These are phyloP conservation scores for Funneliformis geosporum DNA, from an alignment of 192 early-diverging fungal genomes.

Conservation along the genomic window DNA sequence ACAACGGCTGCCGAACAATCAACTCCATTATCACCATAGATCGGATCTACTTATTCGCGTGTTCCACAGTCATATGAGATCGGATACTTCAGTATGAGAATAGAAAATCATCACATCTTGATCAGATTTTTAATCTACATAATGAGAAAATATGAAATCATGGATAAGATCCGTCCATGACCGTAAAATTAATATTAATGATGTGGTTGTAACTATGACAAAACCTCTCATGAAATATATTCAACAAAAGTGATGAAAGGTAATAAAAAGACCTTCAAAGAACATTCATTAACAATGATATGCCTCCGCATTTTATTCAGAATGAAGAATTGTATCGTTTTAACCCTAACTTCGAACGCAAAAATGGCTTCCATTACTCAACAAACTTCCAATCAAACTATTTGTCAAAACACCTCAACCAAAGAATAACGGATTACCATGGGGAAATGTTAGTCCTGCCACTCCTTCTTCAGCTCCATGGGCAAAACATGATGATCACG, in stretches of 20 bases:
- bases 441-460: slow-evolving; percentile 5
- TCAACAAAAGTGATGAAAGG: neutral
- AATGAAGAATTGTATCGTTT: slow-evolving; percentile 11
- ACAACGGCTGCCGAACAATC: slow-evolving; percentile 14
- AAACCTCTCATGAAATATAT: neutral
- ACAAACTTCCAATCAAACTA: neutral
- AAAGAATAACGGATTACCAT: slow-evolving; percentile 1
- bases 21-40: slow-evolving; percentile 36
- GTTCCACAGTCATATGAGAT: slow-evolving; percentile 41
- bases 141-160: slow-evolving; percentile 38
- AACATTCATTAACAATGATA: neutral
- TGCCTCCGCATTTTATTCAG: neutral
- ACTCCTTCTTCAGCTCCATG: slow-evolving; percentile 38
- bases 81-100: slow-evolving; percentile 32
- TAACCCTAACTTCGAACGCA: slow-evolving; percentile 39
- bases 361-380: slow-evolving; percentile 25
- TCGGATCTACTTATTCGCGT: slow-evolving; percentile 37
- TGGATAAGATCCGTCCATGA: slow-evolving; percentile 39
- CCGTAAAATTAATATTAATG: slow-evolving; percentile 43
- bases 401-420: slow-evolving; percentile 5
- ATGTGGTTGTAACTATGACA: slow-evolving; percentile 27
- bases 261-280: neutral
- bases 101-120: slow-evolving; percentile 34
- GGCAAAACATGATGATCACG: slow-evolving; percentile 41
- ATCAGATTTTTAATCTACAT: slow-evolving; percentile 37